Base-by-base conservation (phyloP, 2,329 filamentous ascomycete species). In the Polytolypa hystricis region DNA sequence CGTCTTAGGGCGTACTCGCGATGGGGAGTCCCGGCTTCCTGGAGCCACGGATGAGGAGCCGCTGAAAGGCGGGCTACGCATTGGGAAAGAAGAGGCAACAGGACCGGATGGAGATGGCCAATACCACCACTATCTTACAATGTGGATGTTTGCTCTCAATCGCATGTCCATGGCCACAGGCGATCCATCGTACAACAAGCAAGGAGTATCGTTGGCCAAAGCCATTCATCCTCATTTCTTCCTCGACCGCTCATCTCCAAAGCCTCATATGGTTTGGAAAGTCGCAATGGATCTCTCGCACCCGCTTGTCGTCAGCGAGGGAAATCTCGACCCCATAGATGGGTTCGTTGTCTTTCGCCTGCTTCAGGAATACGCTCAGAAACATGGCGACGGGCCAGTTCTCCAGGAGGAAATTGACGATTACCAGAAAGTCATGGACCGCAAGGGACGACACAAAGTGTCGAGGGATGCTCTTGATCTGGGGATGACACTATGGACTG, bases 71-170 rank as follows among this genome's bases (percentile, higher is more conserved):
- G 74, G 74, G 0, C 51, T 78, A 25, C 61, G 74, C 1, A 77
- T 77, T 40, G 74, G 74, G 17, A 77, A 77, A 49, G 42, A 61
- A 9, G 57, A 66, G 2, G 70, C 58, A 9, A 37, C 42, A 0
- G 72, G 72, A 0, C 48, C 57, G 1, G 71, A 77, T 35, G 60
- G 65, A 5, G 73, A 77, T 49, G 73, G 73, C 2, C 73, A 77
- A 49, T 77, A 77, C 41, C 71, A 75, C 44, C 73, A 77, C 46
- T 77, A 77, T 43, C 57, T 77, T 14, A 76, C 71, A 0, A 48
- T 76, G 4, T 78, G 73, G 73, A 75, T 77, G 71, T 76, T 75
- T 48, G 71, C 73, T 2, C 58, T 77, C 4, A 74, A 73, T 47
- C 60, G 73, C 1, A 56, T 74, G 27, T 60, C 67, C 0, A 42